These are phyloP conservation scores for Ilex asprella DNA, from an alignment of 257 asterid species.

Conservation along the genomic window DNA sequence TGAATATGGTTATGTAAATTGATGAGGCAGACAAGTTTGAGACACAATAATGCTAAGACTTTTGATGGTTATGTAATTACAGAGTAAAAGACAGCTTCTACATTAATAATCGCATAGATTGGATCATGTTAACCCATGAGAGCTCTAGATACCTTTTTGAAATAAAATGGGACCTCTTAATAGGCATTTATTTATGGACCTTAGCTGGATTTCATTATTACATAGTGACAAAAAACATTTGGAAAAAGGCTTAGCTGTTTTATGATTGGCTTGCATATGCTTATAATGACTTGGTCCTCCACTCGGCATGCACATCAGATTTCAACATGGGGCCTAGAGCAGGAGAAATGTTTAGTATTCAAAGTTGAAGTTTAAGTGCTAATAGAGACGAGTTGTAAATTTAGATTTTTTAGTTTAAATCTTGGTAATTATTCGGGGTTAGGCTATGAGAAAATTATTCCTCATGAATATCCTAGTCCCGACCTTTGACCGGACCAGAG, in stretches of 20 bases:
- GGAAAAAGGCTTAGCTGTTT: conserved; percentile 11
- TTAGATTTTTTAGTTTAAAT: background rate
- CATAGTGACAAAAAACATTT: conserved; percentile 1
- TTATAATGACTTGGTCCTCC: too few species aligned
- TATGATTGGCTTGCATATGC: background rate
- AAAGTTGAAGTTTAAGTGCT: too few species aligned
- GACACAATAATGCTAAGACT: conserved; percentile 20
- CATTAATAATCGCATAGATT: background rate
- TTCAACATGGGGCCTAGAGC: too few species aligned
- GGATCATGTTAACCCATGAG: conserved; percentile 1
- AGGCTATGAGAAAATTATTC: too few species aligned
- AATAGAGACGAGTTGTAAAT: too few species aligned
- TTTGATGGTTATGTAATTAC: conserved; percentile 14
- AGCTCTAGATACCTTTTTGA: conserved; percentile 3
- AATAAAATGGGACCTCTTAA: conserved; percentile 22
- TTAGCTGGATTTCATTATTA: conserved; percentile 28
- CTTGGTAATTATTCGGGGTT: background rate
- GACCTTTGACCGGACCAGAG: too few species aligned
- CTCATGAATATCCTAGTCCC: too few species aligned
- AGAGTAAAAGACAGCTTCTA: background rate
- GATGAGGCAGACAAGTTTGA: conserved; percentile 12
- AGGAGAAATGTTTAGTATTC: too few species aligned
- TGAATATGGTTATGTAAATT: conserved; percentile 6
- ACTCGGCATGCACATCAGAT: too few species aligned
- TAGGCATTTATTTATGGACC: conserved; percentile 13